Conservation (phyloP, 2,329 filamentous ascomycete species). For the Colletotrichum plurivorum region DNA sequence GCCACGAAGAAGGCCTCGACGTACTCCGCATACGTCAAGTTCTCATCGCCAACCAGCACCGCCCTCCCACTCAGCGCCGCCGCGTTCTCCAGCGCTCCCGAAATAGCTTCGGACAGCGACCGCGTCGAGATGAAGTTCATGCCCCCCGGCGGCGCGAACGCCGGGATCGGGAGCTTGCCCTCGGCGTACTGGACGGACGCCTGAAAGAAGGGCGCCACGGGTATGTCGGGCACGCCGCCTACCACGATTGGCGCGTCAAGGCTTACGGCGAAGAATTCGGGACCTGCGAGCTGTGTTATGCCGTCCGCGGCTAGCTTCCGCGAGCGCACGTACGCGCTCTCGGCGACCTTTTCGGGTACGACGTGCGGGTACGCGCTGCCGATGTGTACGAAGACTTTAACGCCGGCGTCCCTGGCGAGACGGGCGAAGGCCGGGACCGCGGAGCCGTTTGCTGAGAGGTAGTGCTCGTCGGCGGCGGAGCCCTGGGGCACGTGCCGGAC, state of each 20-base stretch:
- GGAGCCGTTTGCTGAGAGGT: slow-evolving; percentile 23
- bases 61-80: not conserved
- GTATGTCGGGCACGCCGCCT: slow-evolving; percentile 24
- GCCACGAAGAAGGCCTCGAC: slow-evolving; percentile 22
- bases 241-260: slow-evolving; percentile 30
- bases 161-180: not conserved
- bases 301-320: slow-evolving; percentile 16
- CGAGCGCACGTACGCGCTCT: slow-evolving; percentile 25
- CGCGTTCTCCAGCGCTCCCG: slow-evolving; percentile 7
- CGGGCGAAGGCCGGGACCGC: slow-evolving; percentile 23
- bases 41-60: slow-evolving; percentile 26
- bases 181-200: slow-evolving; percentile 26
- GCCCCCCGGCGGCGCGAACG: slow-evolving; percentile 9
- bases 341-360: not conserved
- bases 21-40: slow-evolving; percentile 21
- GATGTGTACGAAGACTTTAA: slow-evolving; percentile 25
- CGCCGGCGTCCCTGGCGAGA: slow-evolving; percentile 8
- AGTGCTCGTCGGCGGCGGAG: slow-evolving; percentile 9
- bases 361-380: slow-evolving; percentile 25
- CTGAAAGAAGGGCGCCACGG: slow-evolving; percentile 1
- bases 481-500: slow-evolving; percentile 27
- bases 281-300: not conserved
- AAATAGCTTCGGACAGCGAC: slow-evolving; percentile 24
- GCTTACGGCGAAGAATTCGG: slow-evolving; percentile 18
- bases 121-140: slow-evolving; percentile 33